A percentile compares a stretch with the other conserved stretches of the same genome.
phyloP scores from a whole-genome alignment of 306 rosid genomes.

The Corylus avellana region DNA sequence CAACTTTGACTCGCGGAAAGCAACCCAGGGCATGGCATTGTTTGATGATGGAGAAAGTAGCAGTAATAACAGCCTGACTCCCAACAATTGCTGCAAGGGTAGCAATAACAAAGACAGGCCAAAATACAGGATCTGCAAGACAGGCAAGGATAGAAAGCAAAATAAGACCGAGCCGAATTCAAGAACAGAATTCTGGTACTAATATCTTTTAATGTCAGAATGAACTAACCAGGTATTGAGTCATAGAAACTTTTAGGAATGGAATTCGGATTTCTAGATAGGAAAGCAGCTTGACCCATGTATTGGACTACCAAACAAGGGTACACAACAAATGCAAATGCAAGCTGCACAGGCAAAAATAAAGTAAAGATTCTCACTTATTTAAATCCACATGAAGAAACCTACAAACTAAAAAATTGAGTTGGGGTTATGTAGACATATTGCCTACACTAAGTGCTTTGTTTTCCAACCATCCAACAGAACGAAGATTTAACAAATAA shows the following conservation, averaged over 20 bases:
- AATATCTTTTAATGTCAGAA: slow-evolving; percentile 16
- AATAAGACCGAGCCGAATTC: slow-evolving; percentile 19
- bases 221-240: slow-evolving; percentile 74
- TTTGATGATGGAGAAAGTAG: slow-evolving; percentile 83
- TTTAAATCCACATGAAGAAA: slow-evolving; percentile 5
- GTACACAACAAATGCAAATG: slow-evolving; percentile 69
- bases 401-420: not conserved
- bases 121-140: slow-evolving; percentile 64
- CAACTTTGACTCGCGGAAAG: slow-evolving; percentile 90
- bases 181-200: slow-evolving; percentile 12
- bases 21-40: slow-evolving; percentile 93
- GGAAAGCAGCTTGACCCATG: slow-evolving; percentile 94
- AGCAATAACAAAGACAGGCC: slow-evolving; percentile 82
- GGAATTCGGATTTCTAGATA: slow-evolving; percentile 51
- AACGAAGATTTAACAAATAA: not conserved
- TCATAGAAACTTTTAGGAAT: slow-evolving; percentile 56
- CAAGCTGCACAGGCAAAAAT: slow-evolving; percentile 60
- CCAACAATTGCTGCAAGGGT: slow-evolving; percentile 90
- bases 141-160: slow-evolving; percentile 26
- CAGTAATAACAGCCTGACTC: slow-evolving; percentile 89
- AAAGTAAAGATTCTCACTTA: slow-evolving; percentile 11
- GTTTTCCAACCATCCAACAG: not conserved
- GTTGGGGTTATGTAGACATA: not conserved
- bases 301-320: slow-evolving; percentile 89
- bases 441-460: not conserved